A percentile compares a stretch with the other conserved stretches of the same genome.
Evolutionary conservation across 805 yeast species (phyloP).

Genomic region (Wickerhamomyces queroliae): DNA sequence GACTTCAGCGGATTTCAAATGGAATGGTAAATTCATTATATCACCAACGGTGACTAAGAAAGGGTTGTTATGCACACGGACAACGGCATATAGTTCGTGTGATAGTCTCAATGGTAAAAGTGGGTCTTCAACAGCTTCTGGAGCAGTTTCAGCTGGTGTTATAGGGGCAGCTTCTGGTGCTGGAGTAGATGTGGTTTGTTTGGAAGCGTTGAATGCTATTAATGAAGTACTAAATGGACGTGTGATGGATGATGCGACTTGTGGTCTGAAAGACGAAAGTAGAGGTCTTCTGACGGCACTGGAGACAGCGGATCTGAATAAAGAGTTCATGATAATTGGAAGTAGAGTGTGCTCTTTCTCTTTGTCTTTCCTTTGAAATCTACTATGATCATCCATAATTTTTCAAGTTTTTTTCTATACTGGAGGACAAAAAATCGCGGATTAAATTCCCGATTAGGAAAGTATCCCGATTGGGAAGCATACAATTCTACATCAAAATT

Average conservation of each 20-base stretch:
- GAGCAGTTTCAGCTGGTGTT: slow-evolving; percentile 33
- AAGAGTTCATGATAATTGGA: neutral
- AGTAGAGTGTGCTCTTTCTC: neutral
- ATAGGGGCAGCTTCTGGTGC: slow-evolving; percentile 29
- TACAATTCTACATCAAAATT: neutral
- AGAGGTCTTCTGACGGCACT: neutral
- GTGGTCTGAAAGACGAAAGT: neutral
- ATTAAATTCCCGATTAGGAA: neutral
- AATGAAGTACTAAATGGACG: slow-evolving; percentile 9
- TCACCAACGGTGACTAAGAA: slow-evolving; percentile 92
- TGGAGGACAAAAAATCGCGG: neutral
- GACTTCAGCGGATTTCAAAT: slow-evolving; percentile 66
- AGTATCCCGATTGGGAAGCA: neutral
- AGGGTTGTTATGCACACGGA: slow-evolving; percentile 77
- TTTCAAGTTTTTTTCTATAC: neutral
- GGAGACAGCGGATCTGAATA: slow-evolving; percentile 2
- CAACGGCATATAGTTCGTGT: slow-evolving; percentile 71
- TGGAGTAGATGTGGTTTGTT: neutral
- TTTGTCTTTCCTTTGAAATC: neutral
- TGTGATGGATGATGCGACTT: neutral
- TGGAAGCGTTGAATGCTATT: slow-evolving; percentile 2
- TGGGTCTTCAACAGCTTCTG: neutral
- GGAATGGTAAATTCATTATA: slow-evolving; percentile 70
- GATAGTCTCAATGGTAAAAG: slow-evolving; percentile 46
- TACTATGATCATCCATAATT: neutral